Evolutionary conservation across 768 basidiomycete species (phyloP).

Genomic region (Boletus rex-veris): DNA sequence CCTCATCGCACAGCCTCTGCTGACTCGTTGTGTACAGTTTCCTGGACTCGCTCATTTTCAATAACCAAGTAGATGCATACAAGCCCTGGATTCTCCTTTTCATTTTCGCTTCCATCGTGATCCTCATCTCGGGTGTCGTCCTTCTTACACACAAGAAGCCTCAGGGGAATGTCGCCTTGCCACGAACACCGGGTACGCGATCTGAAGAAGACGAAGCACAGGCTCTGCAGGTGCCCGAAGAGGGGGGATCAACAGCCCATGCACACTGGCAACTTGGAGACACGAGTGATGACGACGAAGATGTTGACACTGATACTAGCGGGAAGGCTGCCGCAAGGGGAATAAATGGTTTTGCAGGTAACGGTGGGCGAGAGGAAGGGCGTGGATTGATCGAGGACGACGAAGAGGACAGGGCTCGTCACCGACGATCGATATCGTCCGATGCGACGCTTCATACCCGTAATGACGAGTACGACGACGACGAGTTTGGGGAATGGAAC

Average conservation of each 20-base stretch:
- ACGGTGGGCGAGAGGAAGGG: conserved; percentile 36
- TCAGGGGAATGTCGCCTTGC: conserved; percentile 27
- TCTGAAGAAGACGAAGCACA: conserved; percentile 40
- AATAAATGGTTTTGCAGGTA: conserved; percentile 11
- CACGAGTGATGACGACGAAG: conserved; percentile 61
- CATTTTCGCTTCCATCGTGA: conserved; percentile 80
- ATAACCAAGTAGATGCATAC: conserved; percentile 82
- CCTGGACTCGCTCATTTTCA: conserved; percentile 71
- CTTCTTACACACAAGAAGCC: conserved; percentile 92
- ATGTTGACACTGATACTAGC: conserved; percentile 38
- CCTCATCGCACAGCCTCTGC: background rate
- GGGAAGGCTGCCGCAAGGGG: conserved; percentile 22
- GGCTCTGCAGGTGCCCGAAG: conserved; percentile 33
- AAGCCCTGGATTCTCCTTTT: conserved; percentile 85
- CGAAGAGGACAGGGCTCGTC: conserved; percentile 32
- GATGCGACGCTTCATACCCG: conserved; percentile 33
- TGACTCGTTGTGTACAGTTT: conserved; percentile 37
- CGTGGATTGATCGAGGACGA: conserved; percentile 38
- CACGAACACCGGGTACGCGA: conserved; percentile 23
- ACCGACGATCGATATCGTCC: conserved; percentile 35
- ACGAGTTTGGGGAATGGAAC: conserved; percentile 37
- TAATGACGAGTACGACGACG: conserved; percentile 21
- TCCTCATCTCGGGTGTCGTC: conserved; percentile 90
- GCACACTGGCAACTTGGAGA: conserved; percentile 73
- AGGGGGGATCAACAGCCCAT: conserved; percentile 33